Evolutionary conservation across 495 filamentous ascomycete species (phyloP).

Genomic region (Hyaloscypha finlandica): DNA sequence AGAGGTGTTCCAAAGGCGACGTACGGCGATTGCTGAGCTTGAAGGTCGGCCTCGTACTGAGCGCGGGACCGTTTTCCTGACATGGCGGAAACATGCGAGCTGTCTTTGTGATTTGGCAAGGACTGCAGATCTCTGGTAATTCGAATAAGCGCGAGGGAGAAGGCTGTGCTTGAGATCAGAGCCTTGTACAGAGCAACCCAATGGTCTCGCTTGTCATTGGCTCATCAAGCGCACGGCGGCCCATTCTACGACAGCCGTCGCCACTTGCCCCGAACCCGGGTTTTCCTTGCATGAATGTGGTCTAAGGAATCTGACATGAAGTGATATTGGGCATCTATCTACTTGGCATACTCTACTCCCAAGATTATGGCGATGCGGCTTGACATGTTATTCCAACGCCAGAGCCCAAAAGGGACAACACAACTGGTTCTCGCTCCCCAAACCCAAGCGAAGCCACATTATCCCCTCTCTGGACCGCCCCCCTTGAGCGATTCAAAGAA

Average conservation of each 20-base stretch:
- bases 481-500: not conserved
- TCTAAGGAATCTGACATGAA: not conserved
- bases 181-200: not conserved
- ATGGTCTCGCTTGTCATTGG: slow-evolving; percentile 9
- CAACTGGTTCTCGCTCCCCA: not conserved
- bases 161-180: slow-evolving; percentile 8
- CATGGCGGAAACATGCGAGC: slow-evolving; percentile 49
- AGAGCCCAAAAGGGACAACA: not conserved
- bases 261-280: not conserved
- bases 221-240: slow-evolving; percentile 11
- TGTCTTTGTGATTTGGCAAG: not conserved
- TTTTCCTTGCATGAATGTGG: not conserved
- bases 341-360: not conserved
- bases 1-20: slow-evolving; percentile 85
- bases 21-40: slow-evolving; percentile 74
- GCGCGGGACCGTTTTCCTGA: slow-evolving; percentile 78
- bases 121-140: not conserved
- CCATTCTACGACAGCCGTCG: not conserved
- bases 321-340: not conserved
- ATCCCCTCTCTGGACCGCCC: not conserved
- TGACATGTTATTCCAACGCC: not conserved
- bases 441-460: not conserved
- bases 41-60: slow-evolving; percentile 75
- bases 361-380: not conserved
- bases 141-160: not conserved